phyloP scores from a whole-genome alignment of 2,329 filamentous ascomycete genomes.

The Diaporthe sp. region DNA sequence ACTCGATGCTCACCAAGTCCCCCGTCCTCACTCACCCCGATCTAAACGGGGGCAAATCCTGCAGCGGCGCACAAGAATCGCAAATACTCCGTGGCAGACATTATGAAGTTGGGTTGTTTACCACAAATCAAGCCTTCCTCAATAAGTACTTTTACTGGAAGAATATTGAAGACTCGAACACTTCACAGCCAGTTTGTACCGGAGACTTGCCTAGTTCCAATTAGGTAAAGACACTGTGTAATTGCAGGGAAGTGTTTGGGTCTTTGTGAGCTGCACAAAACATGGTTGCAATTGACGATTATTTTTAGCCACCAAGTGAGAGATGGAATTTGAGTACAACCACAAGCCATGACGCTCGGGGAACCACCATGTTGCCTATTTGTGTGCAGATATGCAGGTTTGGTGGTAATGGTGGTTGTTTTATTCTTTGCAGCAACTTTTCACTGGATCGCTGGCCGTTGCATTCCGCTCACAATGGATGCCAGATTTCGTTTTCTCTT shows the following conservation, averaged over 20 bases:
- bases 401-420: not conserved
- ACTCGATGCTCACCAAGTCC: not conserved
- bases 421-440: not conserved
- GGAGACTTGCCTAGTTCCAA: not conserved
- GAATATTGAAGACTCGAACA: not conserved
- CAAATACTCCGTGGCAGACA: not conserved
- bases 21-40: not conserved
- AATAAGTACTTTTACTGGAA: not conserved
- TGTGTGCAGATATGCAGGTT: not conserved
- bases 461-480: no score
- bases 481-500: no score
- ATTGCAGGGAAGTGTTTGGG: not conserved
- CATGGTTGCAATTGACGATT: no score
- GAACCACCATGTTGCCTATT: not conserved
- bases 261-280: not conserved
- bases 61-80: not conserved
- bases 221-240: not conserved
- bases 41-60: not conserved
- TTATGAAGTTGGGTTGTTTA: not conserved
- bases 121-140: no score
- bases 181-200: not conserved
- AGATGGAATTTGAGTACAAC: not conserved
- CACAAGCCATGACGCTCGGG: not conserved
- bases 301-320: not conserved
- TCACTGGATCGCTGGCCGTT: no score